Percentiles rank a stretch among this genome's conserved stretches.
Conservation (phyloP, 164 flowering plant species). For the Annona cherimola region DNA sequence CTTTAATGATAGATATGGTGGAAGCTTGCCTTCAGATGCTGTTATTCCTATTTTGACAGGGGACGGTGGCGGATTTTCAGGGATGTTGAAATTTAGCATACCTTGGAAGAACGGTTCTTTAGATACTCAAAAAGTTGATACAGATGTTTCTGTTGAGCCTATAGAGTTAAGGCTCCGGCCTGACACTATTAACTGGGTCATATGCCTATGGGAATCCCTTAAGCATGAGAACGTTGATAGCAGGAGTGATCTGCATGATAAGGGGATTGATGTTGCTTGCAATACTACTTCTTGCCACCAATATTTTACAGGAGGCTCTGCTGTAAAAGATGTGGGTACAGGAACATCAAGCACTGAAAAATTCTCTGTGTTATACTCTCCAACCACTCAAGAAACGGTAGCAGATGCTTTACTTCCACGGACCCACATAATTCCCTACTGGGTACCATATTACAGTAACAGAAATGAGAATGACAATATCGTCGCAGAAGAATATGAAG, state of each 20-base stretch:
- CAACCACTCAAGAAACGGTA: slow-evolving; percentile 23
- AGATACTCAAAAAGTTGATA: slow-evolving; percentile 70
- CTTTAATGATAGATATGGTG: slow-evolving; percentile 24
- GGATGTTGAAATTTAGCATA: slow-evolving; percentile 62
- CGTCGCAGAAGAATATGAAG: slow-evolving; percentile 53
- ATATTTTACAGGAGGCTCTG: slow-evolving; percentile 31
- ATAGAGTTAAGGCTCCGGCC: slow-evolving; percentile 59
- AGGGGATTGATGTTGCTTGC: slow-evolving; percentile 27
- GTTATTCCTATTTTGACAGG: slow-evolving; percentile 56
- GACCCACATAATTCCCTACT: slow-evolving; percentile 67
- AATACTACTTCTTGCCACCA: slow-evolving; percentile 32
- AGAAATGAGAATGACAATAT: slow-evolving; percentile 24
- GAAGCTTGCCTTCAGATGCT: slow-evolving; percentile 23
- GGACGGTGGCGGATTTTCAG: slow-evolving; percentile 73
- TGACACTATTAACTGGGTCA: slow-evolving; percentile 54
- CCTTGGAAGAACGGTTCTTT: slow-evolving; percentile 95
- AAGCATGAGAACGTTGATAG: slow-evolving; percentile 26
- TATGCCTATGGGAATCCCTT: slow-evolving; percentile 45
- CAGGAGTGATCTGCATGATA: slow-evolving; percentile 12
- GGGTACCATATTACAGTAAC: slow-evolving; percentile 54
- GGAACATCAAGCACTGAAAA: slow-evolving; percentile 19
- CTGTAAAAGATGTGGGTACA: slow-evolving; percentile 21
- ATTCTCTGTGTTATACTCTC: slow-evolving; percentile 16
- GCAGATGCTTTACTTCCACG: slow-evolving; percentile 42
- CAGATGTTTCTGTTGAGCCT: slow-evolving; percentile 63